These are phyloP conservation scores for Globisporangium orthogonon DNA, from an alignment of 352 stramenopile species.

Conservation along the genomic window DNA sequence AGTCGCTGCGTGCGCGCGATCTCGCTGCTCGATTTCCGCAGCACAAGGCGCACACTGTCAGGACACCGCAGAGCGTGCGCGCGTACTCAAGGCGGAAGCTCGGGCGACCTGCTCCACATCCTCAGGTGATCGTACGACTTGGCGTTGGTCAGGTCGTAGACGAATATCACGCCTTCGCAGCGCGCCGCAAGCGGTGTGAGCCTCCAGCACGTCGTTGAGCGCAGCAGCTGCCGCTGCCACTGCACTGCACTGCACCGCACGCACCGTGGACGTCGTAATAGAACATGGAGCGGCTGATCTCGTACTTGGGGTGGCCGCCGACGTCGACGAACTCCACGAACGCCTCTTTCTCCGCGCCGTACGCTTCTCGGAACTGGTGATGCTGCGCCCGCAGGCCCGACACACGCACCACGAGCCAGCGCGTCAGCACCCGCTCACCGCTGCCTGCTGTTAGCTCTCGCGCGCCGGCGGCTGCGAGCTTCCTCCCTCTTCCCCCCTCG, in stretches of 20 bases:
- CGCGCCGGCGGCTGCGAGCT: too few relatives aligned
- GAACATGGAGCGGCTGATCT: conserved; percentile 72
- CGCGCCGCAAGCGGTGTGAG: neutral
- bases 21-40: conserved; percentile 19
- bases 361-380: conserved; percentile 27
- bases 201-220: neutral
- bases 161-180: conserved; percentile 50
- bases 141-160: conserved; percentile 75
- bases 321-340: conserved; percentile 85
- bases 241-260: neutral
- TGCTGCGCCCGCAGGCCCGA: conserved; percentile 11
- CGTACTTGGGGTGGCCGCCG: conserved; percentile 74
- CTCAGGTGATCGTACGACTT: conserved; percentile 70
- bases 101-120: conserved; percentile 31
- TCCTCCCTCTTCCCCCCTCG: too few relatives aligned
- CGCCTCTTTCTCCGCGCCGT: conserved; percentile 33
- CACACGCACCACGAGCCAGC: neutral
- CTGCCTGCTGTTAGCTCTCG: too few relatives aligned
- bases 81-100: neutral
- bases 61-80: neutral
- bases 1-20: conserved; percentile 32
- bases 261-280: conserved; percentile 74
- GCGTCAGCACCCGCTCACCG: neutral
- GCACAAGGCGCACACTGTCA: neutral
- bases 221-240: neutral